Conservation (phyloP, 345 rosid genomes). For the Eutrema japonicum region DNA sequence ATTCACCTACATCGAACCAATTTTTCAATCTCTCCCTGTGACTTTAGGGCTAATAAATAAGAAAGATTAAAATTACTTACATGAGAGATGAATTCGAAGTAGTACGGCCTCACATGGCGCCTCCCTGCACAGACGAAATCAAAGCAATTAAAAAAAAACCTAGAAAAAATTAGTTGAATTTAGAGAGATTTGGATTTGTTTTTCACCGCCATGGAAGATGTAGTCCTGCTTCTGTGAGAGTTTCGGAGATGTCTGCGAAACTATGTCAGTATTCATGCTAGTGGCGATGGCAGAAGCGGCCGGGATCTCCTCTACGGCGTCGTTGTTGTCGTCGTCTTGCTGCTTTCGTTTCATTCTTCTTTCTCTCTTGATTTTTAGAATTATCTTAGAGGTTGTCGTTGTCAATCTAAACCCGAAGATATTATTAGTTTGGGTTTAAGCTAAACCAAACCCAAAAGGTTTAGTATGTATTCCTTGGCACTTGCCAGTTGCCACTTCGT, state of each 20-base stretch:
- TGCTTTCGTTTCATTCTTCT: conserved; percentile 46
- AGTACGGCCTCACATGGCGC: conserved; percentile 84
- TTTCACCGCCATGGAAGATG: conserved; percentile 67
- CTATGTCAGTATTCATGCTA: conserved; percentile 46
- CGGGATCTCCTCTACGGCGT: conserved; percentile 24
- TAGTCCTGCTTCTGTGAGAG: conserved; percentile 68
- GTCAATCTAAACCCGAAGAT: neutral
- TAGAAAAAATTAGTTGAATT: neutral
- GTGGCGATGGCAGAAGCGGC: conserved; percentile 7
- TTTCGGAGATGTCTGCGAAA: conserved; percentile 69
- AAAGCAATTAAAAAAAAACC: neutral
- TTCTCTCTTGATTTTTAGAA: neutral
- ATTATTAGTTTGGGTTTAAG: too few relatives aligned
- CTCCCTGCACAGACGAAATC: conserved; percentile 55
- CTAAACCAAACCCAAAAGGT: too few relatives aligned
- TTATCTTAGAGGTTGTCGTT: neutral
- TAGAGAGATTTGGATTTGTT: neutral
- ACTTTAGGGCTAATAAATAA: neutral
- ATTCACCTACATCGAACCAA: conserved; percentile 60
- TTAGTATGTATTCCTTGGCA: too few relatives aligned
- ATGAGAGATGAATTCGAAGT: conserved; percentile 88
- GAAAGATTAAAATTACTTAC: conserved; percentile 46
- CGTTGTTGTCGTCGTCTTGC: conserved; percentile 15
- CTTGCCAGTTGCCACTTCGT: too few relatives aligned
- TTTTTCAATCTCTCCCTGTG: neutral